Evolutionary conservation across 345 rosid species (phyloP).

Genomic region (Populus alba): DNA sequence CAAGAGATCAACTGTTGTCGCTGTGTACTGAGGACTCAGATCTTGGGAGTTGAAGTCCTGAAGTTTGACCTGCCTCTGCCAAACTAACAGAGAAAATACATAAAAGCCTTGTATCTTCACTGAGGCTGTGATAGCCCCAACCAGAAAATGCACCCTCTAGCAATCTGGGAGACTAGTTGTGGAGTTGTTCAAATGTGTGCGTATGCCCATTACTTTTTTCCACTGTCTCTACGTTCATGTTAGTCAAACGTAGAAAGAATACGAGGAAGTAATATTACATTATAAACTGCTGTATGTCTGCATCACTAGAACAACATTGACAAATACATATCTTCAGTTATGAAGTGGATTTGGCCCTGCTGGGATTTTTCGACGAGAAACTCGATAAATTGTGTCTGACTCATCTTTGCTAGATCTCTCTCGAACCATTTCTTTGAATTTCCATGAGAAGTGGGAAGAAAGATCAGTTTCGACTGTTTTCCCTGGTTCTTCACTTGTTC

Average conservation of each 20-base stretch:
- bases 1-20: too few relatives aligned
- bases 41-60: too few relatives aligned
- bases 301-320: neutral
- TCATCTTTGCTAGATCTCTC: neutral
- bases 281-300: neutral
- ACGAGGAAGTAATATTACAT: neutral
- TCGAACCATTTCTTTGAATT: conserved; percentile 13
- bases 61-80: too few relatives aligned
- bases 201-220: too few relatives aligned
- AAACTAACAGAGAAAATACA: too few relatives aligned
- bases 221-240: too few relatives aligned
- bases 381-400: neutral
- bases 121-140: too few relatives aligned
- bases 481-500: conserved; percentile 8
- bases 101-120: too few relatives aligned
- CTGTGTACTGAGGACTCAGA: too few relatives aligned
- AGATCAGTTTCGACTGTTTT: conserved; percentile 9
- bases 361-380: neutral
- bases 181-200: too few relatives aligned
- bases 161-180: too few relatives aligned
- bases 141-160: too few relatives aligned
- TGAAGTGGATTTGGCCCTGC: conserved; percentile 8
- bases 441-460: conserved; percentile 3
- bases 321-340: neutral
- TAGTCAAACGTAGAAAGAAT: neutral